Conservation (phyloP, 495 filamentous ascomycete species). For the Penicillium bovifimosum region DNA sequence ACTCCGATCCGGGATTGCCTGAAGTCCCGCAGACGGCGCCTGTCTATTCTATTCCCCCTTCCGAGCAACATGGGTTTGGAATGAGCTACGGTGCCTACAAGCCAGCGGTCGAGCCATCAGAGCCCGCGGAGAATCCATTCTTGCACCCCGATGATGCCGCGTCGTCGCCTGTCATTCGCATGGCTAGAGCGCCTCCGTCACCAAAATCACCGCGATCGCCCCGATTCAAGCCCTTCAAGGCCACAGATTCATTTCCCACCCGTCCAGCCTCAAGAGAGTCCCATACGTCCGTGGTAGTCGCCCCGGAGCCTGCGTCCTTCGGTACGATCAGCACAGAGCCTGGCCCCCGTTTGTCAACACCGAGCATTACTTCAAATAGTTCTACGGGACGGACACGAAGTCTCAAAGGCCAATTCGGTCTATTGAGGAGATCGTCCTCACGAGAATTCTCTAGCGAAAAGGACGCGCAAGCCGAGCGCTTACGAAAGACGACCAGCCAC, state of each 20-base stretch:
- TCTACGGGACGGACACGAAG: slow-evolving; percentile 35
- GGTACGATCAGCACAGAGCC: slow-evolving; percentile 43
- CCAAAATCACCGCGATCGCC: slow-evolving; percentile 45
- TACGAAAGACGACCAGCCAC: slow-evolving; percentile 34
- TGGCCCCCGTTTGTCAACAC: slow-evolving; percentile 33
- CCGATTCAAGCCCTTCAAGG: slow-evolving; percentile 41
- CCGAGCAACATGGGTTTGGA: slow-evolving; percentile 53
- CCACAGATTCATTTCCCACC: slow-evolving; percentile 16
- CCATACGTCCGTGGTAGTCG: slow-evolving; percentile 31
- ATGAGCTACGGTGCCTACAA: slow-evolving; percentile 62
- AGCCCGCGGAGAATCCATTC: slow-evolving; percentile 34
- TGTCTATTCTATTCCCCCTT: slow-evolving; percentile 23
- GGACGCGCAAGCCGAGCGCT: slow-evolving; percentile 29
- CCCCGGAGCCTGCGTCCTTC: slow-evolving; percentile 34
- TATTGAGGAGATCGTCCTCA: slow-evolving; percentile 32
- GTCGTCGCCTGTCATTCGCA: slow-evolving; percentile 75
- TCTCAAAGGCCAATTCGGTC: slow-evolving; percentile 29
- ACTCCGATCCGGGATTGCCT: slow-evolving; percentile 44
- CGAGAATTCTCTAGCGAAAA: slow-evolving; percentile 35
- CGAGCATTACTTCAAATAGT: slow-evolving; percentile 39
- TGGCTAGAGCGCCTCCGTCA: slow-evolving; percentile 76
- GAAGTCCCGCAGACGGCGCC: slow-evolving; percentile 36
- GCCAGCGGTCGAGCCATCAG: slow-evolving; percentile 21
- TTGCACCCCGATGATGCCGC: slow-evolving; percentile 73
- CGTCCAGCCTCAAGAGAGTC: slow-evolving; percentile 38